Base-by-base conservation (phyloP, 176 grass and related monocot species). In the Cymbopogon citratus region DNA sequence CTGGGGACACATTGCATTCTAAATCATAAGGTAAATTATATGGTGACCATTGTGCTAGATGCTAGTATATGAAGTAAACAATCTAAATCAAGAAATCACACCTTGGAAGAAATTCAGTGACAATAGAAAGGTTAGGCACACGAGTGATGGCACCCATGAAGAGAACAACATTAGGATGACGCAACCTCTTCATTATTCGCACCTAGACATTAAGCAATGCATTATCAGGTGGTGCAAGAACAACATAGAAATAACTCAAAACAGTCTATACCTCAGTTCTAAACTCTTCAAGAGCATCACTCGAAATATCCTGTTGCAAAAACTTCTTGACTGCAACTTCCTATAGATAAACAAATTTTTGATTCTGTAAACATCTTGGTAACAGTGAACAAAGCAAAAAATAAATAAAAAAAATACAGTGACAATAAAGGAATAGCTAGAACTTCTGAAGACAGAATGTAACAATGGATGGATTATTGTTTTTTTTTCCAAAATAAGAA, bases 291-390 rank as follows among this genome's bases (percentile, higher is more conserved):
- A 96, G 87, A 75, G 93, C 93, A 91, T 99, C 97, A 54, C 84
- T 91, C 51, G 97, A 99, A 89, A 99, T 90, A 85, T 99, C 97
- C 91, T 99, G 97, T 81, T 99, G 93, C 82, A 99, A 90, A 85
- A 99, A 99, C 81, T 93, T 99, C 78, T 99, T 99, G 64, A 96
- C 97, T 31, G 97, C 93, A 92, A 99, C 91, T 95, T 99, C 97
- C 97, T 99, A 81, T 66, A 79, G 70, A 79, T 15, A 88, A 90
- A 71, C 21, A 16, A 23, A 67, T 52, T 82, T 35, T 49, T 84
- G 85, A 89, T 70, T 28, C 71, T 84, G 35, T 74, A 86, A 86
- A 78, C 26, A 63, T 29, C 26, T 63, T 29, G 12, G 12, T 35
- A 64, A 12, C 19, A 54, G 12, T 57, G 63, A 62, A 72, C 12